phyloP scores from a whole-genome alignment of 129 eudicot species.

The Arctium lappa region DNA sequence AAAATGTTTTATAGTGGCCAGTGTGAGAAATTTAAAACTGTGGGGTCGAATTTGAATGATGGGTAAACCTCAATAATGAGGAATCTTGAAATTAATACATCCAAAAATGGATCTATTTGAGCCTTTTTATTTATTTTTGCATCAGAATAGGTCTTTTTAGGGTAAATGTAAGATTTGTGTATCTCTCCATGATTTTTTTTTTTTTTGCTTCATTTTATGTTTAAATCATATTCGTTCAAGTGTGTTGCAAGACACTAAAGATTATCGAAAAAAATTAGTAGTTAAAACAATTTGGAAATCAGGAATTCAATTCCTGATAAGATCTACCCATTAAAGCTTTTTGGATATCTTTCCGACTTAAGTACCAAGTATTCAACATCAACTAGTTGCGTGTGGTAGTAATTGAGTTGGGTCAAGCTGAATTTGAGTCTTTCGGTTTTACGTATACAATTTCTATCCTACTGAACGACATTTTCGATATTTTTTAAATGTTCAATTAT shows the following conservation, averaged over 20 bases:
- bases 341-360: neutral
- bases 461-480: neutral
- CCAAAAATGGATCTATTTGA: no score
- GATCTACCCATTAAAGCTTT: neutral
- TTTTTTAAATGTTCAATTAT: neutral
- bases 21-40: slow-evolving; percentile 1
- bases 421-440: neutral
- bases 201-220: neutral
- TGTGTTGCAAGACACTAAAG: neutral
- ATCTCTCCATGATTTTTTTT: no score
- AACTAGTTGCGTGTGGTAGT: neutral
- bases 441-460: neutral
- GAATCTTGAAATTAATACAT: neutral
- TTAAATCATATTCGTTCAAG: neutral
- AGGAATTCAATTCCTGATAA: neutral
- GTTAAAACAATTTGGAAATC: neutral
- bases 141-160: no score
- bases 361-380: neutral
- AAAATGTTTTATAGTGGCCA: slow-evolving; percentile 13
- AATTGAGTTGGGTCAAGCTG: neutral
- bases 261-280: neutral
- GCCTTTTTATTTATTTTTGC: no score
- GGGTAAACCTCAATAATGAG: neutral
- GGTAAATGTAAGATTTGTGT: no score
- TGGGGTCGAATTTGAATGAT: slow-evolving; percentile 24